phyloP scores from a whole-genome alignment of 768 basidiomycete genomes.

The Lentinula guzmanii region DNA sequence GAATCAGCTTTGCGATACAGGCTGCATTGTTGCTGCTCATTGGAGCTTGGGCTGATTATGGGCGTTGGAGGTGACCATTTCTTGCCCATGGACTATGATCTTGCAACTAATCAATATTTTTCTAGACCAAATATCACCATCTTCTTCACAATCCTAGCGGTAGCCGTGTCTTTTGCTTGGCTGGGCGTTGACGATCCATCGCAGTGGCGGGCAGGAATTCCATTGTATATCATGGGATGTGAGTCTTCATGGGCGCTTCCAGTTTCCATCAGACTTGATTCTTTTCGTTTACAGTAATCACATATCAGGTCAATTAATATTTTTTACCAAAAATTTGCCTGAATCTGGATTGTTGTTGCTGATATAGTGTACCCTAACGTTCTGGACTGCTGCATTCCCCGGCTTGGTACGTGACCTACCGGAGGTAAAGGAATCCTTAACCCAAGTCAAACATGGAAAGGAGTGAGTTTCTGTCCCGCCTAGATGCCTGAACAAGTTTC shows the following conservation, averaged over 20 bases:
- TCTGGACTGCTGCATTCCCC: slow-evolving; percentile 82
- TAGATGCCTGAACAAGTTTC: background rate
- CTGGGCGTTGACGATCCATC: slow-evolving; percentile 63
- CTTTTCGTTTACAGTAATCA: slow-evolving; percentile 42
- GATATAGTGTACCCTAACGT: slow-evolving; percentile 58
- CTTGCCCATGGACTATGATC: background rate
- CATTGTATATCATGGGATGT: slow-evolving; percentile 61
- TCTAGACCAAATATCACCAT: slow-evolving; percentile 71
- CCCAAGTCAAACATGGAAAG: slow-evolving; percentile 33
- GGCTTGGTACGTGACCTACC: slow-evolving; percentile 67
- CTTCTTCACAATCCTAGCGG: slow-evolving; percentile 60
- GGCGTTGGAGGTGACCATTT: slow-evolving; percentile 56
- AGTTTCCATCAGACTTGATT: background rate
- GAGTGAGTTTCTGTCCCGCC: slow-evolving; percentile 25
- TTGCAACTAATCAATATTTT: slow-evolving; percentile 3
- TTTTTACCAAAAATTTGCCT: background rate
- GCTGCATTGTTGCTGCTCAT: slow-evolving; percentile 58
- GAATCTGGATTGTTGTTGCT: too few species aligned
- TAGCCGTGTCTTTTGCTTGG: slow-evolving; percentile 73
- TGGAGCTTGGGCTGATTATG: slow-evolving; percentile 80
- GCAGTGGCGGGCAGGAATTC: slow-evolving; percentile 57
- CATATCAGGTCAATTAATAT: slow-evolving; percentile 49
- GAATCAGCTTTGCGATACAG: slow-evolving; percentile 74
- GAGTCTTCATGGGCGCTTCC: slow-evolving; percentile 19
- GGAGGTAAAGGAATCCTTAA: slow-evolving; percentile 52